Conservation (phyloP, 225 moss, liverwort and hornwort genomes). For the Pleurozium schreberi region DNA sequence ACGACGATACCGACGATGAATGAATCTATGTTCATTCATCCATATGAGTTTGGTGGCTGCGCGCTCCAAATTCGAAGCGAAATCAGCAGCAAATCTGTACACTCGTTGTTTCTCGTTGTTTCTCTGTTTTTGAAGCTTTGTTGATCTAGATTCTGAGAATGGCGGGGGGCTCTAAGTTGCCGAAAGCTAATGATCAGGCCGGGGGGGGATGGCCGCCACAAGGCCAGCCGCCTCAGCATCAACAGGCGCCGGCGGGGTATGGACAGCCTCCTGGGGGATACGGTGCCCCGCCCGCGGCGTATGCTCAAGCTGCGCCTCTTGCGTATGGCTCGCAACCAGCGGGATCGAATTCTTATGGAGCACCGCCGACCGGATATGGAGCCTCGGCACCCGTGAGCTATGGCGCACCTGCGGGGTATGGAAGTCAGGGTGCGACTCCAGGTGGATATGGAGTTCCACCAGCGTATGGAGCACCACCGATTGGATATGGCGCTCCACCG, state of each 20-base stretch:
- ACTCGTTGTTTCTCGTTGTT: not conserved
- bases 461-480: not conserved
- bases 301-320: not conserved
- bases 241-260: not conserved
- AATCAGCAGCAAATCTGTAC: not conserved
- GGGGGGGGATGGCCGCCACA: not conserved
- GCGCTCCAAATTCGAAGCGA: not conserved
- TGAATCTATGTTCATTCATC: not conserved
- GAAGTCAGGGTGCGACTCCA: not conserved
- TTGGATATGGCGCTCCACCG: constrained; percentile 7
- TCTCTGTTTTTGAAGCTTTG: not conserved
- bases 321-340: not conserved
- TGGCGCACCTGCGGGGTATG: not conserved
- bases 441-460: not conserved
- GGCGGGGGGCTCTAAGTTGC: not conserved
- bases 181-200: not conserved
- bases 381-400: not conserved
- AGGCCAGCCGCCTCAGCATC: not conserved
- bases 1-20: not conserved
- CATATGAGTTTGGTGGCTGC: not conserved
- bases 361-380: not conserved
- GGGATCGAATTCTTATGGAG: not conserved
- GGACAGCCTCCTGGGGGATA: not conserved
- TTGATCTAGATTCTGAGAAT: not conserved
- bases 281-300: not conserved